Evolutionary conservation across 2,329 filamentous ascomycete species (phyloP), one percentile per base, ranked within the genome.

Genomic region (Fusarium proliferatum): DNA sequence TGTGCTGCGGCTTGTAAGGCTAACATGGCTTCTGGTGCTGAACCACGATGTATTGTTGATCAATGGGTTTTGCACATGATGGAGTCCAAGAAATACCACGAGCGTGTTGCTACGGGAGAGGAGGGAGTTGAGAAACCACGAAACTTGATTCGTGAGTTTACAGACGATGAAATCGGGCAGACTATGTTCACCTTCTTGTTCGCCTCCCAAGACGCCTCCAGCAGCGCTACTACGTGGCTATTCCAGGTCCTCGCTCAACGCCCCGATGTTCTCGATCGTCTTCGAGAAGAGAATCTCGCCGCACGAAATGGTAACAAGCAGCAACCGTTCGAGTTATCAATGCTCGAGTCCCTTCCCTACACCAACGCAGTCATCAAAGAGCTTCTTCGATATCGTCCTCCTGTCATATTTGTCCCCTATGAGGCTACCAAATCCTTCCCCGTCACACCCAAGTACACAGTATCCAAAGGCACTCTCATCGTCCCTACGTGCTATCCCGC

Each of bases 41-140:
- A 89, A 74, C 86, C 93, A 21, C 89, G 88, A 33, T 95, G 93
- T 80, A 94, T 94, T 76, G 89, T 95, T 79, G 93, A 95, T 80
- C 90, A 90, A 43, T 95, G 93, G 93, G 87, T 95, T 61, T 87
- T 89, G 76, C 86, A 89, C 68, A 94, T 95, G 90, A 88, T 92
- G 77, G 90, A 93, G 64, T 94, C 91, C 0, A 88, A 92, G 73
- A 84, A 82, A 49, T 94, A 94, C 81, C 87, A 88, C 43, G 87
- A 92, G 71, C 87, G 87, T 64, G 79, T 93, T 39, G 92, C 88
- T 5, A 88, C 89, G 55, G 93, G 92, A 33, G 80, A 83, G 7
- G 67, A 52, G 0, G 64, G 79, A 11, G 76, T 76, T 1, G 84
- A 86, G 76, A 87, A 85, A 67, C 86, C 87, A 0, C 70, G 78